These are phyloP conservation scores for Biscogniauxia mediterranea DNA, from an alignment of 2,329 filamentous ascomycete species.

Conservation along the genomic window DNA sequence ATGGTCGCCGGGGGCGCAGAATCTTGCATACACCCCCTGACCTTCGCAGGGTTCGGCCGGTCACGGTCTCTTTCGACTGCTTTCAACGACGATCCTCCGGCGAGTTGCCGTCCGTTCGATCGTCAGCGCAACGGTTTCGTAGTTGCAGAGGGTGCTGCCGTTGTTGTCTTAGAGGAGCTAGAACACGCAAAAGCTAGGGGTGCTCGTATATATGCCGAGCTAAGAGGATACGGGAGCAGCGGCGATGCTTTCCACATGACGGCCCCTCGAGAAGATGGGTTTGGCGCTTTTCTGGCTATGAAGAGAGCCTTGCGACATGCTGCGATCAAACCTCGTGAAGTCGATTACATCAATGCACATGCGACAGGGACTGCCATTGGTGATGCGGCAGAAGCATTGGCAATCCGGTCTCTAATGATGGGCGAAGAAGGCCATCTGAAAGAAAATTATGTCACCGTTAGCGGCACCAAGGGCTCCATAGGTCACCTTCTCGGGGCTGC, in stretches of 20 bases:
- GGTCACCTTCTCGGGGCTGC: conserved; percentile 91
- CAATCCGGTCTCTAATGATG: conserved; percentile 75
- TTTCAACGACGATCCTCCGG: conserved; percentile 69
- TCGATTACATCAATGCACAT: conserved; percentile 95
- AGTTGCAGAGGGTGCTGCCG: conserved; percentile 86
- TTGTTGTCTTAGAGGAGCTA: conserved; percentile 84
- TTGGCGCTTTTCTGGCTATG: conserved; percentile 83
- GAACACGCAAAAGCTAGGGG: conserved; percentile 80
- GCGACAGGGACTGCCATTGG: conserved; percentile 86
- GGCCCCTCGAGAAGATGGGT: conserved; percentile 77
- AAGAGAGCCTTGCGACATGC: conserved; percentile 75
- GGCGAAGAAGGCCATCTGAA: conserved; percentile 64
- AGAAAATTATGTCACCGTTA: conserved; percentile 71
- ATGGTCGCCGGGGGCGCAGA: conserved; percentile 97
- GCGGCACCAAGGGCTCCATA: conserved; percentile 90
- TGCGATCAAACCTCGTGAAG: conserved; percentile 61
- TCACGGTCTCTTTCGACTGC: conserved; percentile 81
- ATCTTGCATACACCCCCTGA: conserved; percentile 91
- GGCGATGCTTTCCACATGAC: conserved; percentile 94
- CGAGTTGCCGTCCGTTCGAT: conserved; percentile 87
- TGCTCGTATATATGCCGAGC: conserved; percentile 82
- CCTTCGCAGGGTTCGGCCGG: conserved; percentile 86
- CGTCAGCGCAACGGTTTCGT: conserved; percentile 79
- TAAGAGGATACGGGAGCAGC: conserved; percentile 85
- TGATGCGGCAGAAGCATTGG: conserved; percentile 82